Conservation (phyloP, 2,329 filamentous ascomycete species). For the Fusarium incarnatum region DNA sequence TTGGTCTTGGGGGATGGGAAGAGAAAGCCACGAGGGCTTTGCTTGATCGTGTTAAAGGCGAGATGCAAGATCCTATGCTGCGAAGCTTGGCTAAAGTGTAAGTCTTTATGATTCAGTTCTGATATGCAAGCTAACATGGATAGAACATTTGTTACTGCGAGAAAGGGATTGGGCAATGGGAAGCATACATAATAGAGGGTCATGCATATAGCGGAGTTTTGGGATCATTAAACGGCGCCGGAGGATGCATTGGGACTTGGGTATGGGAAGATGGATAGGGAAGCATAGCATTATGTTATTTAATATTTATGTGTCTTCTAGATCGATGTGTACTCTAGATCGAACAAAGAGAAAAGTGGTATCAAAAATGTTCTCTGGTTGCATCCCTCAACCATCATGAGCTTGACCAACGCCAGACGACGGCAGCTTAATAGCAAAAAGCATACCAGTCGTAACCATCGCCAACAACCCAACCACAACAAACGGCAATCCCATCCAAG, state of each 20-base stretch:
- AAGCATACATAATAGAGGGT: background rate
- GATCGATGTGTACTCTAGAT: background rate
- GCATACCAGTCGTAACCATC: slow-evolving; percentile 43
- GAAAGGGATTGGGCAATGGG: slow-evolving; percentile 40
- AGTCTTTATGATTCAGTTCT: too few species aligned
- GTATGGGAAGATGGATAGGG: too few species aligned
- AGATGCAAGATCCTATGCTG: slow-evolving; percentile 47
- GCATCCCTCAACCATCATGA: slow-evolving; percentile 14
- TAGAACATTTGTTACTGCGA: slow-evolving; percentile 51
- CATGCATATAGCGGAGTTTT: slow-evolving; percentile 29
- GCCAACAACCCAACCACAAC: slow-evolving; percentile 53
- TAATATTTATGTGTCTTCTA: too few species aligned
- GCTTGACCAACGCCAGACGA: slow-evolving; percentile 32
- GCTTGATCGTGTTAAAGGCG: slow-evolving; percentile 49
- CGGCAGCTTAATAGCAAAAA: slow-evolving; percentile 49
- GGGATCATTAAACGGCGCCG: slow-evolving; percentile 10
- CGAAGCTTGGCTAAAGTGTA: slow-evolving; percentile 50
- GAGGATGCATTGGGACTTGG: too few species aligned
- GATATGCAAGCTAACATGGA: slow-evolving; percentile 2
- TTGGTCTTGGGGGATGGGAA: slow-evolving; percentile 49
- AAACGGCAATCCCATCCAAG: slow-evolving; percentile 64
- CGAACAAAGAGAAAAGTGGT: too few species aligned
- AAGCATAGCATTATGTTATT: background rate
- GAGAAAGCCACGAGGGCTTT: slow-evolving; percentile 49
- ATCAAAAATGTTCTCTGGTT: too few species aligned